Base-by-base conservation (phyloP, 257 asterid genomes). In the Perilla frutescens region DNA sequence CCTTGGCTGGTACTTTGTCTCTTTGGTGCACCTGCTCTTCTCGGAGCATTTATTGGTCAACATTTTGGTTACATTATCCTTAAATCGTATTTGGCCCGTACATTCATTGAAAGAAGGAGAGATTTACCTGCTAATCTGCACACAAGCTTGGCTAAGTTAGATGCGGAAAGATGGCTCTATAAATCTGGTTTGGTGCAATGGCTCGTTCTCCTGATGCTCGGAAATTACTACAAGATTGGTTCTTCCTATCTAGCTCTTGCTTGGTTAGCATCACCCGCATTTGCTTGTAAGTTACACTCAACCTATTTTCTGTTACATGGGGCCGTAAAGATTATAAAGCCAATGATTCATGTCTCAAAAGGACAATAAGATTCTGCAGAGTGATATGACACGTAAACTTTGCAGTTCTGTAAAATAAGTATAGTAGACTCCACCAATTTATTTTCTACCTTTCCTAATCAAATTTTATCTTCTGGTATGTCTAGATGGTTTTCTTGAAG, bases 401-500 rank as follows among this genome's bases (percentile, higher is more conserved):
- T 14, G 29, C n/a, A 47, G 51, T 47, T 47, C 39, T 34, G 9
- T 47, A 47, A 2, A 47, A 9, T 9, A 11, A 61, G 56, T 8
- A 41, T 40, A 48, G 39, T 72, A 53, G 43, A 3, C 41, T 62
- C 66, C 45, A 71, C 40, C 15, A 9, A 8, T 74, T 76, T 47
- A 64, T 47, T 53, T 61, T 36, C 40, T 26, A 3, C 65, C 32
- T 32, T 7, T 44, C 68, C 66, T 48, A 39, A 68, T 73, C 81
- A 76, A 72, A 76, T 80, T 57, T 78, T 49, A 29, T 84, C 60
- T 76, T 78, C 26, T 85, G 80, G 67, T 74, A 70, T 72, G 39
- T 80, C 61, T 79, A 94, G 99, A 91, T 88, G 99, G 99, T 61
- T 82, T 94, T 80, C 96, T 94, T 47, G 99, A 94, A 84, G 99